A percentile compares a stretch with the other conserved stretches of the same genome.
These are phyloP conservation scores for Vanilla planifolia DNA, from an alignment of 106 monocot genomes.

Conservation along the genomic window DNA sequence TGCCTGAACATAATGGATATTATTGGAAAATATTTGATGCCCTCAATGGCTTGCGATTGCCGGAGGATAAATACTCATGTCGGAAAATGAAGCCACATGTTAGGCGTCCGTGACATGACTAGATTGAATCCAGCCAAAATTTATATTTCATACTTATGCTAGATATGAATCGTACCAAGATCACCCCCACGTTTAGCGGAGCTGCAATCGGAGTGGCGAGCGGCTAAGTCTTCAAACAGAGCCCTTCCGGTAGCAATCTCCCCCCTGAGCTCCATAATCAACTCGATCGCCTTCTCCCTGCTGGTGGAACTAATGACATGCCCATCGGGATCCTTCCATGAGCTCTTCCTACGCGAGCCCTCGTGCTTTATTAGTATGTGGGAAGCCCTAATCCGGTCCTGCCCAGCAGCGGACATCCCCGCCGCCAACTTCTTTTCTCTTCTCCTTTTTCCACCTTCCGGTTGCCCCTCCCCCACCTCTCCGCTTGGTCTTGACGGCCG, in stretches of 20 bases:
- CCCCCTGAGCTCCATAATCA: constrained; percentile 33
- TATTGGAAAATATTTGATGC: too few relatives aligned
- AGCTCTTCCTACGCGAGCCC: constrained; percentile 56
- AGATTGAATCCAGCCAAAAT: too few relatives aligned
- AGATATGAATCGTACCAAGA: constrained; percentile 32
- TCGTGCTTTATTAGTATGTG: constrained; percentile 71
- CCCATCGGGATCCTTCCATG: constrained; percentile 71
- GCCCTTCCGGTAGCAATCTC: constrained; percentile 40
- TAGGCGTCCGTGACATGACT: too few relatives aligned
- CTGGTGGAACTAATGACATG: constrained; percentile 36
- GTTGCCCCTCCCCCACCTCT: neutral
- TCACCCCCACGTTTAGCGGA: constrained; percentile 84
- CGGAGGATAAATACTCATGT: too few relatives aligned
- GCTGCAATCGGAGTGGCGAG: constrained; percentile 63
- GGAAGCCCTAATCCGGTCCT: constrained; percentile 39
- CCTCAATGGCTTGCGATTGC: too few relatives aligned
- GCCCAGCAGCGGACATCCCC: constrained; percentile 2
- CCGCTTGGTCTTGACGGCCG: neutral
- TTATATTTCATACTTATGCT: too few relatives aligned
- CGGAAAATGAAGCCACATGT: too few relatives aligned
- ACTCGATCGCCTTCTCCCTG: constrained; percentile 35
- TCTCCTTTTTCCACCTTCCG: constrained; percentile 4
- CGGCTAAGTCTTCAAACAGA: constrained; percentile 51
- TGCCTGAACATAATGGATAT: too few relatives aligned
- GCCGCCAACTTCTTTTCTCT: constrained; percentile 3